Base-by-base conservation (phyloP, 2,329 filamentous ascomycete genomes). In the Ceratocystis smalleyi region DNA sequence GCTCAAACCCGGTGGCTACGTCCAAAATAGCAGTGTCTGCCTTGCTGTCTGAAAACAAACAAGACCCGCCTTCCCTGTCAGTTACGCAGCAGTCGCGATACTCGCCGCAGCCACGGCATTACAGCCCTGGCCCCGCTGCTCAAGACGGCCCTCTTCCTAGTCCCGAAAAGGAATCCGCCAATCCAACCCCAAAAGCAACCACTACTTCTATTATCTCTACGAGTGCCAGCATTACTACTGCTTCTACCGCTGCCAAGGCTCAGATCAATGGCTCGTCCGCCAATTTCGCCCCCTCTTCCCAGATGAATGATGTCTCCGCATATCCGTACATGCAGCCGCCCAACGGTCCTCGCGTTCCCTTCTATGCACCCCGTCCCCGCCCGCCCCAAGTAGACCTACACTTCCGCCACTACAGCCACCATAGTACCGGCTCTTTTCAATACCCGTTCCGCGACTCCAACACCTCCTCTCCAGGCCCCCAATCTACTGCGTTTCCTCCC, bases 361-460 rank as follows among this genome's bases (percentile, higher is more conserved):
- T 64, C 43, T 59, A 64, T 30, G 62, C 51, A n/a, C 62, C 62
- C 6, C 62, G 62, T 15, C 62, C 62, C 43, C 62, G 62, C n/a
- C 62, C 62, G 30, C 54, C 54, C 22, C 62, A 55, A 19, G 54
- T 64, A n/a, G 62, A 64, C 27, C 32, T 59, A 35, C 62, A 64
- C 77, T 49, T 64, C 55, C 62, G 40, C 30, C 62, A 64, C 54
- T 64, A 62, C 30, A 65, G 60, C 19, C 81, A 80, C 63, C 77
- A 76, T 15, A 84, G 79, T 70, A 78, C 78, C 66, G 77, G 79
- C 45, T 83, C 78, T 70, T 73, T 84, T 62, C 76, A 83, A 67
- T 84, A 85, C 69, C 75, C 75, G 5, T 79, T 81, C 67, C 73
- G 77, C 40, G 78, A 77, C 19, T 85, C 83, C 12, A 79, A 80